Conservation (phyloP, 306 rosid genomes). For the Begonia fuchsioides region DNA sequence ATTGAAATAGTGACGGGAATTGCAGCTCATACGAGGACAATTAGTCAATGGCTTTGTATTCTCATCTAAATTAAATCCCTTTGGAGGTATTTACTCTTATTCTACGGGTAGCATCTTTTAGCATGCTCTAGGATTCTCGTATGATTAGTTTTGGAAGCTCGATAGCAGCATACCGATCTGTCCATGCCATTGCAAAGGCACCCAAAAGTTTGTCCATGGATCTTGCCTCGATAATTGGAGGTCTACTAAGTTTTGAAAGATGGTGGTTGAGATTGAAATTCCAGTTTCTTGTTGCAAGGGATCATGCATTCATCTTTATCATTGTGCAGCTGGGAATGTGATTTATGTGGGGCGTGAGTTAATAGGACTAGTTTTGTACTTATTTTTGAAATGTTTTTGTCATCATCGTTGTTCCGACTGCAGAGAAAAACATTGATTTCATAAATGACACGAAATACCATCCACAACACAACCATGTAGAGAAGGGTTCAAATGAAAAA, state of each 20-base stretch:
- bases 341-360: no score
- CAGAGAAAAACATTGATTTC: no score
- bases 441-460: no score
- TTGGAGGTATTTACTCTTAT: conserved; percentile 45
- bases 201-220: conserved; percentile 87
- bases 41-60: conserved; percentile 26
- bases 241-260: conserved; percentile 86
- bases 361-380: no score
- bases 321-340: conserved; percentile 65
- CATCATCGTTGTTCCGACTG: no score
- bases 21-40: conserved; percentile 34
- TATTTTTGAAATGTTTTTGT: no score
- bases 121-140: no score
- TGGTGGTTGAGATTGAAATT: conserved; percentile 98
- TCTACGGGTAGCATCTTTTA: not conserved
- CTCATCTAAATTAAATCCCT: conserved; percentile 47
- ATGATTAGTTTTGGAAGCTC: not conserved
- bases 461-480: no score
- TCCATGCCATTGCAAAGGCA: conserved; percentile 97
- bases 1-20: conserved; percentile 41
- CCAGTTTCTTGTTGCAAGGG: conserved; percentile 96
- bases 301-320: conserved; percentile 87
- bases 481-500: no score
- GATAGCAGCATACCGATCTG: not conserved
- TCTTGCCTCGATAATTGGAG: conserved; percentile 98